Conservation (phyloP, 2,329 filamentous ascomycete species). For the Penicillium sp. region DNA sequence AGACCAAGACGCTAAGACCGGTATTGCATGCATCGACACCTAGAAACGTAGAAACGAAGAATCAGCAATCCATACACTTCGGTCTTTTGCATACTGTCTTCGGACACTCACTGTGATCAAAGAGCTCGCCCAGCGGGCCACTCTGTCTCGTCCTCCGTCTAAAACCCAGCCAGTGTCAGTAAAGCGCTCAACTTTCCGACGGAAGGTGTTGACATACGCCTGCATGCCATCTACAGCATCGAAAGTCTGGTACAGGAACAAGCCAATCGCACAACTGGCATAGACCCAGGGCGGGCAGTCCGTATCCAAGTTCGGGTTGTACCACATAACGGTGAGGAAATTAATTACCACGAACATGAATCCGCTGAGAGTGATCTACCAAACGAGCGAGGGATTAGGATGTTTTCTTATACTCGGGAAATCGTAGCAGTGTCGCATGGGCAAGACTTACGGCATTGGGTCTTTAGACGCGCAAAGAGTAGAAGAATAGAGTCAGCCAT, state of each 20-base stretch:
- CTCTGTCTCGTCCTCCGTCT: constrained; percentile 86
- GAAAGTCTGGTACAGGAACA: constrained; percentile 97
- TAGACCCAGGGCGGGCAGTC: constrained; percentile 97
- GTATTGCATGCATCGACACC: constrained; percentile 94
- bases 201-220: constrained; percentile 59
- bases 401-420: constrained; percentile 9
- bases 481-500: constrained; percentile 6
- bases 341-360: constrained; percentile 89
- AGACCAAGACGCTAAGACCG: constrained; percentile 86
- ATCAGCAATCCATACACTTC: neutral
- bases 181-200: neutral
- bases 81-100: neutral
- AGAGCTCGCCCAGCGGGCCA: constrained; percentile 90
- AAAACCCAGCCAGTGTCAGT: constrained; percentile 6
- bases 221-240: constrained; percentile 95
- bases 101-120: constrained; percentile 72
- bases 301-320: constrained; percentile 87
- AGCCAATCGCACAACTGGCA: constrained; percentile 79
- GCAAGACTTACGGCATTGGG: constrained; percentile 48
- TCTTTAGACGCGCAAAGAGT: constrained; percentile 24
- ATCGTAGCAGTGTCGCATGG: neutral
- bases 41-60: constrained; percentile 19
- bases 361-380: constrained; percentile 78
- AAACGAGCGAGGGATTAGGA: constrained; percentile 1
- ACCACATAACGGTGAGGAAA: constrained; percentile 89